Evolutionary conservation across 2,329 filamentous ascomycete genomes (phyloP).

Genomic region (Coniochaeta prunicola): DNA sequence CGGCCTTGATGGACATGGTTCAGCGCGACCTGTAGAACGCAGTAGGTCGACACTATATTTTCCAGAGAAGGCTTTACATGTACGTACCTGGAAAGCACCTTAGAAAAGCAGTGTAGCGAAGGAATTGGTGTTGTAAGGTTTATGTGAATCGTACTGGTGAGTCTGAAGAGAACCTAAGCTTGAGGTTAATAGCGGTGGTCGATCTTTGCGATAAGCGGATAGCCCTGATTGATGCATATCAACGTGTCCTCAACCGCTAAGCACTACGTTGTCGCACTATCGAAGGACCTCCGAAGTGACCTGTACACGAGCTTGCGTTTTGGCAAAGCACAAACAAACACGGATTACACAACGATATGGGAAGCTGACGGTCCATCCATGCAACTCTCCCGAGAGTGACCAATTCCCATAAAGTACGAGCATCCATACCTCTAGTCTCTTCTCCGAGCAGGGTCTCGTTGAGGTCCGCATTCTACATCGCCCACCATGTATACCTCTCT

Average conservation of each 20-base stretch:
- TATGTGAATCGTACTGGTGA: too few species aligned
- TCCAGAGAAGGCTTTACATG: too few species aligned
- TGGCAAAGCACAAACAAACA: too few species aligned
- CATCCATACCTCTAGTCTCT: not conserved
- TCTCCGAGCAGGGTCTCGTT: not conserved
- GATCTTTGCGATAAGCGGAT: not conserved
- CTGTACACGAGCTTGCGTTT: too few species aligned
- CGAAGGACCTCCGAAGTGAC: not conserved
- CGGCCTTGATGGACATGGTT: too few species aligned
- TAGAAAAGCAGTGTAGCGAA: too few species aligned
- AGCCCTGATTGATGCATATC: not conserved
- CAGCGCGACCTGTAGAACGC: too few species aligned
- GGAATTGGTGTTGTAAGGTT: too few species aligned
- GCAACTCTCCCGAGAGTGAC: not conserved
- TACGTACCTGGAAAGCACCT: too few species aligned
- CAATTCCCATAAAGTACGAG: not conserved
- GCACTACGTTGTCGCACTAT: not conserved
- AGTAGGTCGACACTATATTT: too few species aligned
- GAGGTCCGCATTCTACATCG: not conserved
- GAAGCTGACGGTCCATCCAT: not conserved
- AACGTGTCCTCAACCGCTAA: not conserved
- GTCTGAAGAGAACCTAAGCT: too few species aligned
- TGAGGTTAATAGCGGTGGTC: too few species aligned
- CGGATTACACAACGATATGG: not conserved
- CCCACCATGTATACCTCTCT: constrained; percentile 77